phyloP scores from a whole-genome alignment of 441 rosid genomes.

The Aleurites moluccanus region DNA sequence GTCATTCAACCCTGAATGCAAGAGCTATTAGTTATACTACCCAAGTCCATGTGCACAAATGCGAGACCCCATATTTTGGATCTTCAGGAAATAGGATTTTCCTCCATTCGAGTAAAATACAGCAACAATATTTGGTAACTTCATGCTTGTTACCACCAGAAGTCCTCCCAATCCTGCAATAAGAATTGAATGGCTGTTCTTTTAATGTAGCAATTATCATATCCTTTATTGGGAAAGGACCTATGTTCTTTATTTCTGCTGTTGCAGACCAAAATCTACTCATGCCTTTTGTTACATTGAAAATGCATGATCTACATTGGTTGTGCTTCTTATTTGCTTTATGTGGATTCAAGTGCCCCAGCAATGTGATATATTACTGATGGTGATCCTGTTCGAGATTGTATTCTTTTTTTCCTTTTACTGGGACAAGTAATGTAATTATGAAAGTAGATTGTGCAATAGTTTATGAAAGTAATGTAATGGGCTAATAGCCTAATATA shows the following conservation, averaged over 20 bases:
- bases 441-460: too few species aligned
- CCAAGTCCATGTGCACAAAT: neutral
- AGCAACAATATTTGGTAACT: neutral
- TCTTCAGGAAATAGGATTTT: too few species aligned
- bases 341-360: too few species aligned
- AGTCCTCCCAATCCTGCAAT: neutral
- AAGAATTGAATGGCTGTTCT: neutral
- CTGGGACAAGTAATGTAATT: too few species aligned
- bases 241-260: neutral
- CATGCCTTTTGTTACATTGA: neutral
- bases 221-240: neutral
- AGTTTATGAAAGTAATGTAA: too few species aligned
- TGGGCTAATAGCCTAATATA: too few species aligned
- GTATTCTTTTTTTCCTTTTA: too few species aligned
- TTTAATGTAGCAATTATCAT: neutral
- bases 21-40: neutral
- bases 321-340: neutral
- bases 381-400: too few species aligned
- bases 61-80: neutral
- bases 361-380: too few species aligned
- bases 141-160: neutral
- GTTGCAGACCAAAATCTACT: neutral
- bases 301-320: neutral
- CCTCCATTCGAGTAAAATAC: neutral
- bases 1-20: neutral